Percentiles rank a stretch among this genome's conserved stretches.
These are phyloP conservation scores for Tephrocybe sp. DNA, from an alignment of 768 basidiomycete species.

Conservation along the genomic window DNA sequence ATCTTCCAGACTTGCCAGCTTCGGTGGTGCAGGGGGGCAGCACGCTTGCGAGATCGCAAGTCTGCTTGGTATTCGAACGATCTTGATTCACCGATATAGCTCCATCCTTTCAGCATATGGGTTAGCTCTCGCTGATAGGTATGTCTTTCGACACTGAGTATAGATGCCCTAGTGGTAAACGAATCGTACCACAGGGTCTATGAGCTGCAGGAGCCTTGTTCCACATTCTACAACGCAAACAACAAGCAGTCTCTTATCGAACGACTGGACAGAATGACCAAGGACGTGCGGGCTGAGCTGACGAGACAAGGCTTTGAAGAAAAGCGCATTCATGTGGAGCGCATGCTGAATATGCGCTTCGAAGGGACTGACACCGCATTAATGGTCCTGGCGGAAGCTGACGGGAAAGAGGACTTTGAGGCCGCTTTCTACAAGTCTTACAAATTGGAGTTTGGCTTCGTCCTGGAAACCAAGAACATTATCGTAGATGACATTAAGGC, in stretches of 20 bases:
- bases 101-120: conserved; percentile 94
- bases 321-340: conserved; percentile 68
- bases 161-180: no score
- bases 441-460: conserved; percentile 87
- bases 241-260: conserved; percentile 52
- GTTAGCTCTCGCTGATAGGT: conserved; percentile 83
- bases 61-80: conserved; percentile 81
- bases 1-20: conserved; percentile 67
- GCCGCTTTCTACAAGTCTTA: conserved; percentile 78
- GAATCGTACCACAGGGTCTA: conserved; percentile 63
- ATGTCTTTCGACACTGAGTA: no score
- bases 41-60: conserved; percentile 92
- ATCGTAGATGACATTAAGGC: conserved; percentile 93
- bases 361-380: conserved; percentile 91
- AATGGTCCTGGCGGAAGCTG: conserved; percentile 73
- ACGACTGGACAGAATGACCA: conserved; percentile 68
- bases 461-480: conserved; percentile 78
- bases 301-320: conserved; percentile 77
- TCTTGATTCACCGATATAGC: conserved; percentile 87
- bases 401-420: conserved; percentile 70
- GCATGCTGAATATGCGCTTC: conserved; percentile 90
- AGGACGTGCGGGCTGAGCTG: conserved; percentile 65
- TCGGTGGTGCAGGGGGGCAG: conserved; percentile 89
- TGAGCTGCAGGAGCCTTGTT: conserved; percentile 88
- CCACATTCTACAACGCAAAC: conserved; percentile 67